A percentile compares a stretch with the other conserved stretches of the same genome.
phyloP scores from a whole-genome alignment of 257 asterid species.

The Voacanga thouarsii region DNA sequence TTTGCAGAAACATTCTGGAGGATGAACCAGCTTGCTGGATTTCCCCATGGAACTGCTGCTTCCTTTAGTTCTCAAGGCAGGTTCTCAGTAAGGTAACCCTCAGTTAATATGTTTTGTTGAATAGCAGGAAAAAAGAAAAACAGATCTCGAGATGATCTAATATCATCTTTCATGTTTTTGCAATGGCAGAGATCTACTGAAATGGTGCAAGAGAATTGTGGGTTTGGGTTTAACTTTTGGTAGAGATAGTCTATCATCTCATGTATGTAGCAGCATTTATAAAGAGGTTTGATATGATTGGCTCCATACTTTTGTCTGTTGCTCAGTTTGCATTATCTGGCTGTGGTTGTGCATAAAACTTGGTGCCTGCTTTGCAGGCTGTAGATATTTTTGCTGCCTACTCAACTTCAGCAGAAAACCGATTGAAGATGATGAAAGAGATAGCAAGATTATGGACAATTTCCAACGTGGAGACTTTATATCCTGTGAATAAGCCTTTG shows the following conservation, averaged over 20 bases:
- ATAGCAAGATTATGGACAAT: constrained; percentile 62
- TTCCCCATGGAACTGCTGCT: constrained; percentile 40
- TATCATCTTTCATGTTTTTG: constrained; percentile 19
- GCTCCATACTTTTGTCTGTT: background rate
- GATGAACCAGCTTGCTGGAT: constrained; percentile 51
- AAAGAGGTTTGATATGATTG: constrained; percentile 56
- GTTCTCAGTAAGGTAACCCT: constrained; percentile 69
- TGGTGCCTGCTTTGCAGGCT: constrained; percentile 52
- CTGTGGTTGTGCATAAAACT: constrained; percentile 6
- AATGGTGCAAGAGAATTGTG: constrained; percentile 79
- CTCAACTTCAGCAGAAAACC: constrained; percentile 56
- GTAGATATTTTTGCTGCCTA: constrained; percentile 85
- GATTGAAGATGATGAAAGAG: constrained; percentile 69
- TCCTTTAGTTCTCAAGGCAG: constrained; percentile 50
- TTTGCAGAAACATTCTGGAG: constrained; percentile 65
- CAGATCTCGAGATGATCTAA: background rate
- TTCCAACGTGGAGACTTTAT: constrained; percentile 48
- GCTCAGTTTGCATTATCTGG: background rate
- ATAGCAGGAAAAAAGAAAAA: background rate
- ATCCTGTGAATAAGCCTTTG: constrained; percentile 68
- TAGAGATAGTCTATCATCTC: constrained; percentile 38
- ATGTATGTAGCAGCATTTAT: constrained; percentile 51
- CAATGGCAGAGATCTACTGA: constrained; percentile 76
- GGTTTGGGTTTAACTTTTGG: constrained; percentile 39
- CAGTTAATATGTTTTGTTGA: background rate